Base-by-base conservation (phyloP, 225 moss, liverwort and hornwort species). In the Bryoerythrophyllum caledonicum region DNA sequence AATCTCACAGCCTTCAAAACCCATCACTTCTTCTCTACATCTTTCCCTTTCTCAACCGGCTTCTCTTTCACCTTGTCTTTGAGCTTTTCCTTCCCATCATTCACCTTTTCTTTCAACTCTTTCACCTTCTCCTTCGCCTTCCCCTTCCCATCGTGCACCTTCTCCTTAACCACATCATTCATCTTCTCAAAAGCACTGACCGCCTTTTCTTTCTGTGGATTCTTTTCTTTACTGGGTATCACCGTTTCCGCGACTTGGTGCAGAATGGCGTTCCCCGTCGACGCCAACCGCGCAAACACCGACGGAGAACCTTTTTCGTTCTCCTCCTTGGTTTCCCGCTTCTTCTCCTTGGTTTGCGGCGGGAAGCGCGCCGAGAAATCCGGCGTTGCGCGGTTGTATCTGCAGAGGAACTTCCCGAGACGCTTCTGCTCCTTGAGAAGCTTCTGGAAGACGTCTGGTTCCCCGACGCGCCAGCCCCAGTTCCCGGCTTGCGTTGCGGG, bases 401-500 rank as follows among this genome's bases (percentile, higher is more conserved):
- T 23, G 8, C 69, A 69, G 30, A 88, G 40, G 20, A 82, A 65
- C 7, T 68, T 78, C 2, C 72, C 63, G 65, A 88, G 26, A 27
- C 70, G 55, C 5, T 48, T 59, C 70, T 78, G 75, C 76, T 88
- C 88, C 14, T 19, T 71, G 0, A 51, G 32, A 1, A 81, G 55
- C 30, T 67, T 81, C 2, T 62, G 32, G 7, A 87, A 87, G 0
- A 78, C 74, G 0, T 76, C 76, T 0, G 67, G 40, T 3, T 79
- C 87, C 0, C 84, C 87, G 4, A 87, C 28, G 15, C 84, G 83
- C 87, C 87, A 87, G 2, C 87, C 87, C 87, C 87, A 87, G 56
- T 87, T 87, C 0, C 87, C 87, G 0, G 83, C 79, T 14, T 82
- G 92, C 0, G 90, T 87, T 0, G 92, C 91, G 0, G 96, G 96